Percentiles rank a stretch among this genome's conserved stretches.
Conservation (phyloP, 352 stramenopile genomes). For the Phytophthora pisi region DNA sequence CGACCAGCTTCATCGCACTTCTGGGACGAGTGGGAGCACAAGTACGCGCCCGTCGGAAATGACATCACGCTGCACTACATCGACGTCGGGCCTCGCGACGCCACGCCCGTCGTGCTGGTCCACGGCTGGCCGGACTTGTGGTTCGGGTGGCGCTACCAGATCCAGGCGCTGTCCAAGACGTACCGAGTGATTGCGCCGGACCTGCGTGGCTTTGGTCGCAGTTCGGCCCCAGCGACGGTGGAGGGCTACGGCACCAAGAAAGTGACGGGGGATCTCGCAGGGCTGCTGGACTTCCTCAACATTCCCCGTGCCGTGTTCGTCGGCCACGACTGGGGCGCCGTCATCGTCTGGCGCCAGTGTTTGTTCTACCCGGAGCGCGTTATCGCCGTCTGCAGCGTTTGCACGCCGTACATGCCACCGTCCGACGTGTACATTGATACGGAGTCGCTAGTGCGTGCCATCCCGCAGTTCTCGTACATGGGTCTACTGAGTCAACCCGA, state of each 20-base stretch:
- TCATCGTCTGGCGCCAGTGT: slow-evolving; percentile 64
- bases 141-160: slow-evolving; percentile 74
- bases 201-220: slow-evolving; percentile 63
- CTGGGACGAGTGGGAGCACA: slow-evolving; percentile 34
- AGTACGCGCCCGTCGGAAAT: slow-evolving; percentile 32
- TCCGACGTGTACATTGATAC: slow-evolving; percentile 46
- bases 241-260: slow-evolving; percentile 62
- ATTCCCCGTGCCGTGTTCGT: slow-evolving; percentile 70
- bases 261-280: slow-evolving; percentile 48
- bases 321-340: slow-evolving; percentile 72
- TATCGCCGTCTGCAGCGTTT: slow-evolving; percentile 52
- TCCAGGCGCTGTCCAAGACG: slow-evolving; percentile 51
- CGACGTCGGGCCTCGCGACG: slow-evolving; percentile 56
- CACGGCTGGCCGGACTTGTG: slow-evolving; percentile 78
- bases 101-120: slow-evolving; percentile 60
- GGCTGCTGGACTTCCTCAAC: slow-evolving; percentile 57
- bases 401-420: slow-evolving; percentile 66
- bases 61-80: slow-evolving; percentile 65
- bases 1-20: slow-evolving; percentile 1
- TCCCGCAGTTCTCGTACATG: slow-evolving; percentile 74
- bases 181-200: slow-evolving; percentile 66
- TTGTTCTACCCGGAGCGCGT: slow-evolving; percentile 65
- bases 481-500: slow-evolving; percentile 48
- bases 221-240: slow-evolving; percentile 45
- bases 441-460: slow-evolving; percentile 44